Percentiles rank a stretch among this genome's conserved stretches.
phyloP scores from a whole-genome alignment of 805 yeast genomes.

The Zygosaccharomyces bisporus region DNA sequence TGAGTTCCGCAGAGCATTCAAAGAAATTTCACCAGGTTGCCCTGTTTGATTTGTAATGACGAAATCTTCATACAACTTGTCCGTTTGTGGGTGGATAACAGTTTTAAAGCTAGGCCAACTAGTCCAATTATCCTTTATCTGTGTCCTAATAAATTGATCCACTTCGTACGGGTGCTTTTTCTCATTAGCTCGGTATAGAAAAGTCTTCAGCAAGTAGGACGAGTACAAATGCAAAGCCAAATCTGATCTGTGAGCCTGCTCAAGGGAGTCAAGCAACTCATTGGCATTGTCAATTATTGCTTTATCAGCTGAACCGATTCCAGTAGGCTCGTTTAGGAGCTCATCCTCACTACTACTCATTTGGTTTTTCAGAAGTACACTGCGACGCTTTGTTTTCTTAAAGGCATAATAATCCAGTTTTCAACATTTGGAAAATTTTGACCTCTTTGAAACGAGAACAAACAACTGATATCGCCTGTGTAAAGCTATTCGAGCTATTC shows the following conservation, averaged over 20 bases:
- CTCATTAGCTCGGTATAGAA: slow-evolving; percentile 29
- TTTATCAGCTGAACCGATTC: slow-evolving; percentile 9
- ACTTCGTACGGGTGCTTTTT: slow-evolving; percentile 33
- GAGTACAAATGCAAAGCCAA: slow-evolving; percentile 64
- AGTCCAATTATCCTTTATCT: slow-evolving; percentile 41
- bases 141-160: slow-evolving; percentile 39
- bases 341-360: slow-evolving; percentile 6
- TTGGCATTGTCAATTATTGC: slow-evolving; percentile 22
- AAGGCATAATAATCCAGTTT: not conserved
- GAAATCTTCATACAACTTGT: slow-evolving; percentile 27
- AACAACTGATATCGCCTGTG: not conserved
- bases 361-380: not conserved
- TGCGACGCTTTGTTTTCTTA: not conserved
- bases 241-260: slow-evolving; percentile 50
- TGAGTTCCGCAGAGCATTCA: slow-evolving; percentile 25
- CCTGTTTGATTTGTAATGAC: not conserved
- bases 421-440: slow-evolving; percentile 1
- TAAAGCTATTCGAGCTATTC: not conserved
- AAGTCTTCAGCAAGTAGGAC: slow-evolving; percentile 39
- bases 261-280: slow-evolving; percentile 41
- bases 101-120: slow-evolving; percentile 54
- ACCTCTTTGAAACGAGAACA: not conserved
- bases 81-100: slow-evolving; percentile 31
- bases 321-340: not conserved
- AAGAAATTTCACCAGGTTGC: slow-evolving; percentile 28